A percentile compares a stretch with the other conserved stretches of the same genome.
Evolutionary conservation across 139 green algal genomes (phyloP).

Genomic region (Volvox africanus): DNA sequence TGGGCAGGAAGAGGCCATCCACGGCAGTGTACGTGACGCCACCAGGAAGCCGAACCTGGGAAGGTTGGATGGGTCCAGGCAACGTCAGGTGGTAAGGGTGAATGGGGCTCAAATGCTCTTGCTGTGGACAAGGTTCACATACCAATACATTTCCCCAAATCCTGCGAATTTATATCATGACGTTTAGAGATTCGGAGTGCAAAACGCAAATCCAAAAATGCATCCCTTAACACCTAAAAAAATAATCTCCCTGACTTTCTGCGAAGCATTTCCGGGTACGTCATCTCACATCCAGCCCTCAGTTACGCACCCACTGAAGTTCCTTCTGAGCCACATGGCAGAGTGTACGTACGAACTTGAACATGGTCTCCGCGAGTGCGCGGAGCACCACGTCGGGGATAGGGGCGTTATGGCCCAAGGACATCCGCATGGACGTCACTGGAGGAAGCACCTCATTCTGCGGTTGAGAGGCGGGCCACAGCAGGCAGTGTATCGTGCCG

Average conservation of each 20-base stretch:
- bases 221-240: no score
- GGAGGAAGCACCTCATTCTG: constrained; percentile 30
- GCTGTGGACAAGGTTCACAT: no score
- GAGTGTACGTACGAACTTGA: constrained; percentile 14
- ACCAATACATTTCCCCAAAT: no score
- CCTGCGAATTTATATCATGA: no score
- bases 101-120: no score
- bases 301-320: constrained; percentile 18
- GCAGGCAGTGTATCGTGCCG: no score
- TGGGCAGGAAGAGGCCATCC: constrained; percentile 25
- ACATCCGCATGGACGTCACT: not conserved
- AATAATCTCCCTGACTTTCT: no score
- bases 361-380: constrained; percentile 9
- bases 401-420: constrained; percentile 12
- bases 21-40: not conserved
- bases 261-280: no score
- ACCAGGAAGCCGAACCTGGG: constrained; percentile 6
- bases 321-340: constrained; percentile 36
- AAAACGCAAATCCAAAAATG: no score
- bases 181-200: no score
- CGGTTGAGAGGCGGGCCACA: not conserved
- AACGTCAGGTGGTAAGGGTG: not conserved
- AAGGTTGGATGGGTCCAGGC: not conserved
- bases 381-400: not conserved
- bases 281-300: no score